phyloP scores from a whole-genome alignment of 2,329 filamentous ascomycete genomes.

The Lachnellula subtilissima region DNA sequence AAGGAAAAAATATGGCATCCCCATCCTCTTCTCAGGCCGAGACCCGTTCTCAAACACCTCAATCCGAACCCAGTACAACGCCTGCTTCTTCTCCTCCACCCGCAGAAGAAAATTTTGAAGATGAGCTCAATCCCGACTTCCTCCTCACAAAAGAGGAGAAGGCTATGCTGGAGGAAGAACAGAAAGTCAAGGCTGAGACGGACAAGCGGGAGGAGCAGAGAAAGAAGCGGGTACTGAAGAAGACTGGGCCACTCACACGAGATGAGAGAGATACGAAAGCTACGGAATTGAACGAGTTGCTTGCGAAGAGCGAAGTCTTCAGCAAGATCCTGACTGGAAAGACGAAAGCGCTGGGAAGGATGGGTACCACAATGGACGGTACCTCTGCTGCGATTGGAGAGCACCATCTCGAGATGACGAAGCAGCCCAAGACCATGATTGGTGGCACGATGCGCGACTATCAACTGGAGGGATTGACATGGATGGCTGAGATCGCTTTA shows the following conservation, averaged over 20 bases:
- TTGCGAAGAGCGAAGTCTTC: constrained; percentile 56
- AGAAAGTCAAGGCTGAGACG: constrained; percentile 44
- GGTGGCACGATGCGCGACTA: constrained; percentile 92
- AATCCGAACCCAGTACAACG: constrained; percentile 19
- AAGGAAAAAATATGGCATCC: background rate
- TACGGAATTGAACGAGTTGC: constrained; percentile 52
- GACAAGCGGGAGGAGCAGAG: constrained; percentile 38
- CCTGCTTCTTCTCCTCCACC: constrained; percentile 22
- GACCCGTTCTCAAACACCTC: constrained; percentile 13
- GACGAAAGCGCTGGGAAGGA: constrained; percentile 56
- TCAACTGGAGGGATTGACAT: constrained; percentile 89
- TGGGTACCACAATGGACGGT: constrained; percentile 56
- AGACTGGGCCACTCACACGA: constrained; percentile 30
- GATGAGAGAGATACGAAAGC: constrained; percentile 54
- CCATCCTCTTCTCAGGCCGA: background rate
- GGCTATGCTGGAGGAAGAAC: constrained; percentile 37
- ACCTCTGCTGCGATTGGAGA: constrained; percentile 48
- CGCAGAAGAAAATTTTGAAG: constrained; percentile 5
- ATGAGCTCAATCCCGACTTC: constrained; percentile 18
- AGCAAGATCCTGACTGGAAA: constrained; percentile 60
- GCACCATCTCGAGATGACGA: constrained; percentile 70
- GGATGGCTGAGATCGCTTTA: constrained; percentile 68
- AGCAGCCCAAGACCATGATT: constrained; percentile 78
- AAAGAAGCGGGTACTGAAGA: constrained; percentile 34
- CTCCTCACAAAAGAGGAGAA: constrained; percentile 26